A percentile compares a stretch with the other conserved stretches of the same genome.
These are phyloP conservation scores for Lithospermum erythrorhizon DNA, from an alignment of 257 asterid genomes.

Conservation along the genomic window DNA sequence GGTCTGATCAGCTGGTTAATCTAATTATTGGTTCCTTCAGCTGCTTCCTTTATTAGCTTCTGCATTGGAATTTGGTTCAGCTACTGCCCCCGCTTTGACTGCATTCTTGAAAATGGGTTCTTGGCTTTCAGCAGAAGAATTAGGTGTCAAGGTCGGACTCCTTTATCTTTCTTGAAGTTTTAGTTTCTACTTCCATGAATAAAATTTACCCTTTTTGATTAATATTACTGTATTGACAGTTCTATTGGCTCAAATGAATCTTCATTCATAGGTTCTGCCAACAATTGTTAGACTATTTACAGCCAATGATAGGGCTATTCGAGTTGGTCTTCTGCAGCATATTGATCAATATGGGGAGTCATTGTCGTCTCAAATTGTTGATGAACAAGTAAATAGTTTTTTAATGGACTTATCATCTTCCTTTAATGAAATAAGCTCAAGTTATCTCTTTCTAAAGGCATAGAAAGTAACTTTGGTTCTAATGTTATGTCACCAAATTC, in stretches of 20 bases:
- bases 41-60: constrained; percentile 93
- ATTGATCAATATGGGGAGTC: constrained; percentile 93
- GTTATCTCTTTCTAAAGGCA: constrained; percentile 4
- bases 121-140: constrained; percentile 80
- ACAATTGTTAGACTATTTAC: constrained; percentile 81
- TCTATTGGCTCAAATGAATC: constrained; percentile 1
- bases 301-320: constrained; percentile 86
- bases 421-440: constrained; percentile 10
- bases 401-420: constrained; percentile 12
- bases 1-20: constrained; percentile 6
- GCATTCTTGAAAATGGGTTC: constrained; percentile 90
- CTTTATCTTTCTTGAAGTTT: neutral
- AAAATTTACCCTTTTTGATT: neutral
- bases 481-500: neutral
- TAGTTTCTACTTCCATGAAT: neutral
- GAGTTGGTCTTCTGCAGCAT: constrained; percentile 84
- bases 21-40: constrained; percentile 33
- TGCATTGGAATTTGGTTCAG: constrained; percentile 92
- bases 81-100: constrained; percentile 95
- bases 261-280: constrained; percentile 46
- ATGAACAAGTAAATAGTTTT: constrained; percentile 75
- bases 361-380: constrained; percentile 71
- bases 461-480: neutral
- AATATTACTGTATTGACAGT: neutral
- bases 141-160: constrained; percentile 54